These are phyloP conservation scores for Ziziphus jujuba DNA, from an alignment of 306 rosid genomes.

Conservation along the genomic window DNA sequence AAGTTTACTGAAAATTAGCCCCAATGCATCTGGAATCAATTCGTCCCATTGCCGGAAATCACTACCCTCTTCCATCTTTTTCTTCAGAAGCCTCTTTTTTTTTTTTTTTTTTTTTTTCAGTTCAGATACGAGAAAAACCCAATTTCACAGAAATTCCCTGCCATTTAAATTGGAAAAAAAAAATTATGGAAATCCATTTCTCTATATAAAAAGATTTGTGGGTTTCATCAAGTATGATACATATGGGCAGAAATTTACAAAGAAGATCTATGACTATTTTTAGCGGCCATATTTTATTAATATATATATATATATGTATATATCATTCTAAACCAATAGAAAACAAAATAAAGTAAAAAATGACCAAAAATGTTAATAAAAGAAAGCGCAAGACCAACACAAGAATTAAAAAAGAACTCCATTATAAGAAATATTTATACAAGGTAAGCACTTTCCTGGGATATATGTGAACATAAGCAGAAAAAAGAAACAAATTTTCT, in stretches of 20 bases:
- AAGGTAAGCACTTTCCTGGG: no score
- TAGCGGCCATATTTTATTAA: not conserved
- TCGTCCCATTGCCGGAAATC: conserved; percentile 85
- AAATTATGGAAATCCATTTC: not conserved
- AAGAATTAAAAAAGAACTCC: not conserved
- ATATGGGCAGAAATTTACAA: not conserved
- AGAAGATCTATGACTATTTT: conserved; percentile 1
- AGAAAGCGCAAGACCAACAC: not conserved
- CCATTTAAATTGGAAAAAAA: not conserved
- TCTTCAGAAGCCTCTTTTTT: no score
- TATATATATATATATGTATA: no score
- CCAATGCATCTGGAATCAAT: conserved; percentile 86
- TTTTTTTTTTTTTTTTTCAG: conserved; percentile 12
- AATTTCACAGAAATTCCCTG: not conserved
- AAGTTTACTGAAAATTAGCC: conserved; percentile 76
- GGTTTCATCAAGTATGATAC: not conserved
- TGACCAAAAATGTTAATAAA: not conserved
- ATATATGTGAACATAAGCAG: not conserved
- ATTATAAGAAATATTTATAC: not conserved
- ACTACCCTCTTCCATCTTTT: conserved; percentile 57
- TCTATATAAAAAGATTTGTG: not conserved
- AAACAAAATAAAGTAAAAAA: conserved; percentile 7
- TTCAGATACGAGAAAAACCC: not conserved
- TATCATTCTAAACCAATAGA: not conserved
- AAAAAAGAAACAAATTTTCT: not conserved